These are phyloP conservation scores for Chalara sp. DNA, from an alignment of 2,329 filamentous ascomycete genomes.

Conservation along the genomic window DNA sequence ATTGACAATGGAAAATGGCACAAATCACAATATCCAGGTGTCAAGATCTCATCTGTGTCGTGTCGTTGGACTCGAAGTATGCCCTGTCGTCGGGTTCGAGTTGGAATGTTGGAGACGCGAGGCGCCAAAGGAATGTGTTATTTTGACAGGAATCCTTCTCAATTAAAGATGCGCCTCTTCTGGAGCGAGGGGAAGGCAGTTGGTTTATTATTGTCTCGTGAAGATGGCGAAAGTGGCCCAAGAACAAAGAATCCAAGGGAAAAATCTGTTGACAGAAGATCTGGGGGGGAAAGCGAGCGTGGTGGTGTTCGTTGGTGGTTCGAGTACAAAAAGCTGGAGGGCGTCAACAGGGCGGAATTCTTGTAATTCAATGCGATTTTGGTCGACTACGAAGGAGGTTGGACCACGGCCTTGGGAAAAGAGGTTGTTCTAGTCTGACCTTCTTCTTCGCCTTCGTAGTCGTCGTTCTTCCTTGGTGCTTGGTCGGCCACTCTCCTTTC, in stretches of 20 bases:
- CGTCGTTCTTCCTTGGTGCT: too few species aligned
- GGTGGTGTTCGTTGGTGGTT: too few species aligned
- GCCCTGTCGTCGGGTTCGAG: not conserved
- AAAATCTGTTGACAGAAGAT: not conserved
- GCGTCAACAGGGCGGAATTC: too few species aligned
- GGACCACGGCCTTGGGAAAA: too few species aligned
- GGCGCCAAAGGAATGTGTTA: not conserved
- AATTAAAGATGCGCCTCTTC: not conserved
- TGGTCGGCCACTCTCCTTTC: too few species aligned
- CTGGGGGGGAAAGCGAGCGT: too few species aligned
- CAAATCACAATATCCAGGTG: not conserved
- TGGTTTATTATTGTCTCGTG: not conserved
- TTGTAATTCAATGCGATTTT: too few species aligned
- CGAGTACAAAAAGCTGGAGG: too few species aligned
- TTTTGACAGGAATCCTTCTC: not conserved
- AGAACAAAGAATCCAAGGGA: not conserved
- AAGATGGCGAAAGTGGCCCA: not conserved
- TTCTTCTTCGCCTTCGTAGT: too few species aligned
- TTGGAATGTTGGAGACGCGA: not conserved
- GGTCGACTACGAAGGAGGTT: too few species aligned
- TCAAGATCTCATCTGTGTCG: not conserved
- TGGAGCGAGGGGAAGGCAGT: not conserved
- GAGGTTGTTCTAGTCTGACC: too few species aligned
- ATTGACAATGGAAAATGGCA: not conserved
- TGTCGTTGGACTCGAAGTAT: not conserved